Evolutionary conservation across 257 asterid species (phyloP).

Genomic region (Capsicum baccatum): DNA sequence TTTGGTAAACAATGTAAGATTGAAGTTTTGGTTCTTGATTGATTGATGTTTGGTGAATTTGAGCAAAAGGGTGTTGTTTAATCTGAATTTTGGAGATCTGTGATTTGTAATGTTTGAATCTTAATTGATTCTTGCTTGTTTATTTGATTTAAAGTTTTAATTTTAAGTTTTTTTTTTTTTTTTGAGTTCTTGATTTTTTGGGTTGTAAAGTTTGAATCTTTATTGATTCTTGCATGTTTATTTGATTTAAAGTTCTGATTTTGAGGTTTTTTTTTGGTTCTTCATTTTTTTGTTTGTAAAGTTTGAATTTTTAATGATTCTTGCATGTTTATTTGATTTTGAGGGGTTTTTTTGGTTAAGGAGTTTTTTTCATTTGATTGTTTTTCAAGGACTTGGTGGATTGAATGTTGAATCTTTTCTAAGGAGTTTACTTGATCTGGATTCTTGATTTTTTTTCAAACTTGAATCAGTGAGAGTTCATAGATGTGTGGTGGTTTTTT

Average conservation of each 20-base stretch:
- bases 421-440: constrained; percentile 31
- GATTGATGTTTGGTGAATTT: constrained; percentile 34
- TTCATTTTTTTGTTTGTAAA: neutral
- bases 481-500: constrained; percentile 2
- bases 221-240: no score
- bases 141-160: constrained; percentile 45
- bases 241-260: no score
- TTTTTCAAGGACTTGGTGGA: constrained; percentile 28
- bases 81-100: constrained; percentile 78
- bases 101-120: constrained; percentile 25
- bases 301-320: constrained; percentile 33
- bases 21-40: constrained; percentile 44
- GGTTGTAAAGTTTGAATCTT: no score
- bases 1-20: constrained; percentile 49
- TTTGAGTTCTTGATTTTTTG: neutral
- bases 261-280: no score
- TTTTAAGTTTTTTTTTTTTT: constrained; percentile 24
- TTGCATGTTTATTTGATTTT: constrained; percentile 42
- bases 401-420: constrained; percentile 39
- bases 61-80: constrained; percentile 50
- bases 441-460: neutral
- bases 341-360: neutral
- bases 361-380: constrained; percentile 19
- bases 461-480: constrained; percentile 40
- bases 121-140: constrained; percentile 40